A percentile compares a stretch with the other conserved stretches of the same genome.
Evolutionary conservation across 2,329 filamentous ascomycete genomes (phyloP).

Genomic region (Balansia obtecta): DNA sequence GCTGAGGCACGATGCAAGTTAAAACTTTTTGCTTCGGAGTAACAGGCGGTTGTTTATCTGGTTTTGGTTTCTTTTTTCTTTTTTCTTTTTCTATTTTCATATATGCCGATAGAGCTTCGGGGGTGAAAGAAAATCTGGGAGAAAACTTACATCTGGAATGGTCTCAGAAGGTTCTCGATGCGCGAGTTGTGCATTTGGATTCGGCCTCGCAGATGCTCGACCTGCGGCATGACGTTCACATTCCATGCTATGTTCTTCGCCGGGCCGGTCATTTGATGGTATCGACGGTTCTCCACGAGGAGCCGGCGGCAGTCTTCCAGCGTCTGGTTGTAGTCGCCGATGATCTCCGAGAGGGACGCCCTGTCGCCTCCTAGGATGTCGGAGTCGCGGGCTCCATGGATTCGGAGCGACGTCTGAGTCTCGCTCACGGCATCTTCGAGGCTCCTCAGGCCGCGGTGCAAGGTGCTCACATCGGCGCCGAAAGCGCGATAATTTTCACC

Average conservation of each 20-base stretch:
- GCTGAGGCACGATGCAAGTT: neutral
- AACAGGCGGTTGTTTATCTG: no score
- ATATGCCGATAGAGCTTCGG: no score
- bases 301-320: constrained; percentile 13
- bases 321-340: constrained; percentile 15
- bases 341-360: constrained; percentile 12
- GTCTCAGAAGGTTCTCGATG: constrained; percentile 13
- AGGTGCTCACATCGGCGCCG: constrained; percentile 2
- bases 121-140: no score
- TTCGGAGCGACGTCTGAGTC: neutral
- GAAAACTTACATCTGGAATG: constrained; percentile 17
- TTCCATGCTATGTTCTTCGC: constrained; percentile 17
- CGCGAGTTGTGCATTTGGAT: constrained; percentile 15
- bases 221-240: constrained; percentile 13
- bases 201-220: constrained; percentile 12
- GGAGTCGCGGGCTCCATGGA: neutral
- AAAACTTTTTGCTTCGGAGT: constrained; percentile 1
- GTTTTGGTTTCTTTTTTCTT: no score
- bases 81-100: no score
- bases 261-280: constrained; percentile 8
- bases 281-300: constrained; percentile 12
- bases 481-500: constrained; percentile 6
- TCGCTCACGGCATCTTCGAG: neutral
- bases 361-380: constrained; percentile 10
- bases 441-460: neutral